Base-by-base conservation (phyloP, 2,329 filamentous ascomycete genomes). In the Cytospora schulzeri region DNA sequence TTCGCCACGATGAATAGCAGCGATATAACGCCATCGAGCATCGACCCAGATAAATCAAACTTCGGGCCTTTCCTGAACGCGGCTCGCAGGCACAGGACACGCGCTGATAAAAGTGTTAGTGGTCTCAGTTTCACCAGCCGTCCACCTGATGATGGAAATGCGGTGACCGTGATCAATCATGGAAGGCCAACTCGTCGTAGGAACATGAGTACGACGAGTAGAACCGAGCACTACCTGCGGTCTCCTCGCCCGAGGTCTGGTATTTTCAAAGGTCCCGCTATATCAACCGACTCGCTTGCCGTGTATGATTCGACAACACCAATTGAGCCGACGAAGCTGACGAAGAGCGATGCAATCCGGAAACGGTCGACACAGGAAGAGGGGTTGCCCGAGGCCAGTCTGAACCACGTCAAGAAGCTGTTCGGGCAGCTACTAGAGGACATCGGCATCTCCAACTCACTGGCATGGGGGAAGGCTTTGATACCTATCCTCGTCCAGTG, bases 401-500 rank as follows among this genome's bases (percentile, higher is more conserved):
- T 97, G 65, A 87, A 91, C 68, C 95, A 99, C 79, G 92, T 98
- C 24, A 89, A 90, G 69, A 91, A 89, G 72, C 84, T 99, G 4
- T 82, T 99, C 19, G 87, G 86, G 50, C 95, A 99, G 75, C 83
- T 98, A 41, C 78, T 99, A 1, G 83, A 88, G 66, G 94, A 97
- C 74, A 85, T 87, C 2, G 82, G 85, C 3, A 87, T 99, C 28
- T 84, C 90, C 15, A 90, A 91, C 70, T 81, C 87, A 1, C 80
- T 85, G 2, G 89, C 89, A 31, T 99, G 95, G 95, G 91, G 97
- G 73, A 93, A 89, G 69, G 92, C 94, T 0, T 81, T 99, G 15
- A 85, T 97, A 58, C 95, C 95, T 0, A 96, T 99, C 60, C 83
- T 99, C 24, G 81, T 97, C 26, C 91, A 91, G 70, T 95, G 93